Evolutionary conservation across 2,329 filamentous ascomycete genomes (phyloP).

Genomic region (Neofusicoccum cordaticola): DNA sequence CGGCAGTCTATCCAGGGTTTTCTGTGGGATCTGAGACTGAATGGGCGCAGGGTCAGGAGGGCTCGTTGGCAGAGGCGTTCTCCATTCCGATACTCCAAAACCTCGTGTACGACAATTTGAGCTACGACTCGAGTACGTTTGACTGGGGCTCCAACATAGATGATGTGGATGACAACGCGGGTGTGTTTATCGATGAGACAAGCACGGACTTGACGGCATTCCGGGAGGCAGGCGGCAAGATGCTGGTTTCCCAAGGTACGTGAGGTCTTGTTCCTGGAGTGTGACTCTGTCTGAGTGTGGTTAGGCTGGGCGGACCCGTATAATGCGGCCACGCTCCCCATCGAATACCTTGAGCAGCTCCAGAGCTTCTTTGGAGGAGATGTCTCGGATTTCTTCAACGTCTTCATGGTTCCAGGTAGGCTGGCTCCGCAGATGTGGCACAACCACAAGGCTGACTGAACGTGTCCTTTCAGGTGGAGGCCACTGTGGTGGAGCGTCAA

Average conservation of each 20-base stretch:
- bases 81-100: slow-evolving; percentile 43
- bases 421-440: too few species aligned
- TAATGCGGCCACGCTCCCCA: slow-evolving; percentile 11
- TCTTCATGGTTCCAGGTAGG: slow-evolving; percentile 18
- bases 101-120: slow-evolving; percentile 38
- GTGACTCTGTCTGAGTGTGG: not conserved
- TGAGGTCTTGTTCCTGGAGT: not conserved
- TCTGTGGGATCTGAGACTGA: slow-evolving; percentile 38
- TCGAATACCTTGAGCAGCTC: not conserved
- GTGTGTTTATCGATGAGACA: slow-evolving; percentile 39
- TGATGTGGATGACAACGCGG: slow-evolving; percentile 31
- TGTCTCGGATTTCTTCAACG: slow-evolving; percentile 9
- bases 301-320: slow-evolving; percentile 18
- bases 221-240: slow-evolving; percentile 32
- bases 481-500: slow-evolving; percentile 2
- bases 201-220: slow-evolving; percentile 31
- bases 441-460: not conserved
- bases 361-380: not conserved
- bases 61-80: slow-evolving; percentile 33
- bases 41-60: slow-evolving; percentile 37
- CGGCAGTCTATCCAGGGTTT: slow-evolving; percentile 41
- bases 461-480: not conserved
- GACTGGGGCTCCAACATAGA: slow-evolving; percentile 39
- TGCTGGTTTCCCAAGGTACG: slow-evolving; percentile 38
- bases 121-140: slow-evolving; percentile 35